Percentiles rank a stretch among this genome's conserved stretches.
phyloP scores from a whole-genome alignment of 352 stramenopile species.

The Blastocystis sp. region DNA sequence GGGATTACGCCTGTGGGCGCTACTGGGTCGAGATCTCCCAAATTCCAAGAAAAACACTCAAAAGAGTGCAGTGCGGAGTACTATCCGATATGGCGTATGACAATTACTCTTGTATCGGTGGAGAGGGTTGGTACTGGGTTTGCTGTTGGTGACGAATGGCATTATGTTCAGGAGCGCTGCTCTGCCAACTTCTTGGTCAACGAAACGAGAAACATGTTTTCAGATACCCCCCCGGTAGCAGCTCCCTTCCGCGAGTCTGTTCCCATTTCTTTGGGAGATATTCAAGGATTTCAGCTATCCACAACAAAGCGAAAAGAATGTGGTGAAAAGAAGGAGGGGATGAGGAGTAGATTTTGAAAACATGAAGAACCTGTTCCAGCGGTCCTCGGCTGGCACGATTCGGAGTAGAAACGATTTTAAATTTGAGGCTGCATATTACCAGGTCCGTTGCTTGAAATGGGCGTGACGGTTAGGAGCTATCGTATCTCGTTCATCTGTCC shows the following conservation, averaged over 20 bases:
- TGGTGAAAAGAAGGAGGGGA: neutral
- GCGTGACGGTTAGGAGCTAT: slow-evolving; percentile 46
- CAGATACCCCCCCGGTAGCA: slow-evolving; percentile 46
- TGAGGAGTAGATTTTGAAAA: slow-evolving; percentile 61
- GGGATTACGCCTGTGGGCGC: too few species aligned
- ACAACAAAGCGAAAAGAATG: slow-evolving; percentile 65
- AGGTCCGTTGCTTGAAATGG: neutral
- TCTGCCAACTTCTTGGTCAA: slow-evolving; percentile 68
- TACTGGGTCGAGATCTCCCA: too few species aligned
- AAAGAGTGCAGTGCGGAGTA: too few species aligned
- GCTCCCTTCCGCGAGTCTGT: slow-evolving; percentile 48
- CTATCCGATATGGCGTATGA: slow-evolving; percentile 16
- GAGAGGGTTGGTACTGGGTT: slow-evolving; percentile 66
- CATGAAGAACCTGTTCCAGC: slow-evolving; percentile 54
- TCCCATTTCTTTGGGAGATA: slow-evolving; percentile 48
- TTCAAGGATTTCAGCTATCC: slow-evolving; percentile 41
- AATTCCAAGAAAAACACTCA: too few species aligned
- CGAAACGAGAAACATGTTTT: slow-evolving; percentile 65
- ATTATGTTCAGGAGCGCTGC: slow-evolving; percentile 49
- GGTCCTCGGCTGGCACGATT: slow-evolving; percentile 54
- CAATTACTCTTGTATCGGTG: slow-evolving; percentile 65
- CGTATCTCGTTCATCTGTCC: slow-evolving; percentile 50
- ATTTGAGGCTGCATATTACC: slow-evolving; percentile 61
- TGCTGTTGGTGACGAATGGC: neutral
- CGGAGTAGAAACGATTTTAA: slow-evolving; percentile 40